Conservation (phyloP, 228 moss, liverwort and hornwort species). For the Sphagnum magellanicum region DNA sequence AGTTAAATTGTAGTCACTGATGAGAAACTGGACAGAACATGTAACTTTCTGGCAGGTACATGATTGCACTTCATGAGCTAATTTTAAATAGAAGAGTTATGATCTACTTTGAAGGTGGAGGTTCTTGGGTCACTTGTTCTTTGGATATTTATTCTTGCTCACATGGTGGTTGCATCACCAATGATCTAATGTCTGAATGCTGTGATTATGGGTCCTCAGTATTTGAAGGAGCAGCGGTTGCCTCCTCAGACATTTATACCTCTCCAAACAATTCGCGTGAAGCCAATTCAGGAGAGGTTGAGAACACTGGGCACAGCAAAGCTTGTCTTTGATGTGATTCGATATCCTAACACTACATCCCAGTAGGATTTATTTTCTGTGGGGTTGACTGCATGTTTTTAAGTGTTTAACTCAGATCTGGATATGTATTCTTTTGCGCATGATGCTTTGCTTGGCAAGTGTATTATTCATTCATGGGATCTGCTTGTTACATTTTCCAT, state of each 20-base stretch:
- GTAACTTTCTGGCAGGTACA: no score
- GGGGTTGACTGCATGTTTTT: neutral
- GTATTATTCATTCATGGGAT: no score
- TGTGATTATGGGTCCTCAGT: conserved; percentile 25
- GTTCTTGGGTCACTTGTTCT: no score
- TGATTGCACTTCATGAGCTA: no score
- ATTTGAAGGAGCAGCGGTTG: conserved; percentile 94
- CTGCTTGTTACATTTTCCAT: no score
- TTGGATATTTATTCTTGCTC: neutral
- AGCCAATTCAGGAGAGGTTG: conserved; percentile 82
- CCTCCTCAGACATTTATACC: conserved; percentile 96
- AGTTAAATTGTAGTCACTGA: no score
- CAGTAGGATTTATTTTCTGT: neutral
- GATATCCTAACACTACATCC: conserved; percentile 55
- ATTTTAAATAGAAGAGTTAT: no score
- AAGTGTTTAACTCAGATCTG: neutral
- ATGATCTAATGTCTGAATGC: no score
- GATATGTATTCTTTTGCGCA: no score
- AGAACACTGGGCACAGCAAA: conserved; percentile 91
- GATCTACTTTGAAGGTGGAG: no score
- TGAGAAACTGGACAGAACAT: no score
- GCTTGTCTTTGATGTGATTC: conserved; percentile 87
- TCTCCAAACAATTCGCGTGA: conserved; percentile 79
- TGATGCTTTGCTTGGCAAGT: no score
- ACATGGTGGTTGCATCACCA: neutral